Evolutionary conservation across 225 moss, liverwort and hornwort species (phyloP), one percentile per base, ranked within the genome.

Genomic region (Pseudisothecium myosuroides): DNA sequence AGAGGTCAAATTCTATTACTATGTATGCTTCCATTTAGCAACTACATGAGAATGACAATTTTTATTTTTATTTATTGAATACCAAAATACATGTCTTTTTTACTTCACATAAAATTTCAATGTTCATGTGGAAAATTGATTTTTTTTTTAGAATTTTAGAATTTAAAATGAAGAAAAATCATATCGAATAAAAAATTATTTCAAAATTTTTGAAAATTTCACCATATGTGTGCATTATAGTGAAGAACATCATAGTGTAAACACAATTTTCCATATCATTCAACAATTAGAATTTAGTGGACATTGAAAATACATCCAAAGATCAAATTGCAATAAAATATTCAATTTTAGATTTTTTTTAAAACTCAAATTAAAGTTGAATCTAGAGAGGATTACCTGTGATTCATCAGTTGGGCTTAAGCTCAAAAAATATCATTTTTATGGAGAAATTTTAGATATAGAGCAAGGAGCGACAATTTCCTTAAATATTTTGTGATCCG

Each of bases 381-480:
- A 71, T 9, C 5, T 15, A 15, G 1, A 71, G 5, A 15, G 15
- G 15, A 71, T 43, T 16, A 43, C 9, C 27, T 27, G 16, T 9
- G 43, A 9, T 43, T 23, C 0, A 5, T 9, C 5, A 43, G 17
- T 72, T 72, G 27, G 43, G 9, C 15, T 9, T 10, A 43, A 27
- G 15, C 9, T 72, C 27, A 8, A 43, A 72, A 39, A 9, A 15
- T 5, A 9, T 72, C 15, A 27, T 72, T 43, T 3, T 14, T 16
- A 28, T n/a, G 0, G 1, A 8, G 16, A 28, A 43, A 9, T 15
- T 72, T 28, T 0, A 43, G 0, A 27, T 16, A 3, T 43, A 28
- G 2, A 72, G 43, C 15, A 27, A n/a, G 0, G 7, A n/a, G 4
- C 12, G 22, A 23, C 1, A 12, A 12, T 1, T n/a, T 22, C 12